Percentiles rank a stretch among this genome's conserved stretches.
phyloP scores from a whole-genome alignment of 1,284 basidiomycete species.

The Austroboletus novae-zelandiae region DNA sequence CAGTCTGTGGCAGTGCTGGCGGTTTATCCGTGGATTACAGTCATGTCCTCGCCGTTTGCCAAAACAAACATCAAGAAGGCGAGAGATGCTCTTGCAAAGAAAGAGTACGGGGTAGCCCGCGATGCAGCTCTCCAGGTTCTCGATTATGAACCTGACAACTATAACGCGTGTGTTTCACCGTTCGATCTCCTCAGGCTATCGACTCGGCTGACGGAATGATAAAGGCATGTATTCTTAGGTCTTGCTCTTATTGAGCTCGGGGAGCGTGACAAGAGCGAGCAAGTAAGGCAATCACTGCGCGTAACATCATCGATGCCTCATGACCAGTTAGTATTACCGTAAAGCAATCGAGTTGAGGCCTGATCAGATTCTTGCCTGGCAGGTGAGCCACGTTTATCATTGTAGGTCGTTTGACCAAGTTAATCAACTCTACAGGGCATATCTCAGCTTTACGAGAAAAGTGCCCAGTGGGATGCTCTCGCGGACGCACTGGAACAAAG shows the following conservation, averaged over 20 bases:
- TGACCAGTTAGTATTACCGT: constrained; percentile 60
- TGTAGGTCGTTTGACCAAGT: not conserved
- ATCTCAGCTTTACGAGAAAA: constrained; percentile 69
- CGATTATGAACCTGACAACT: constrained; percentile 74
- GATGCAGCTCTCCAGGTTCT: constrained; percentile 63
- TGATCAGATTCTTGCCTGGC: constrained; percentile 72
- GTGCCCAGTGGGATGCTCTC: constrained; percentile 61
- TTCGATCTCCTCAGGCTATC: not conserved
- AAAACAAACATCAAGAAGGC: constrained; percentile 82
- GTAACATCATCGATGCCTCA: constrained; percentile 16
- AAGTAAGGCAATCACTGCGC: constrained; percentile 50
- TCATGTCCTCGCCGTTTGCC: constrained; percentile 41
- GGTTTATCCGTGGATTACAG: no score
- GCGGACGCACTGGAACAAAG: constrained; percentile 51
- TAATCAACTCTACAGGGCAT: constrained; percentile 51
- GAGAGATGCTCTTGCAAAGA: constrained; percentile 71
- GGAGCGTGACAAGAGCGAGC: constrained; percentile 72
- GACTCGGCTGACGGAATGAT: not conserved
- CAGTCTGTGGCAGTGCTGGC: not conserved
- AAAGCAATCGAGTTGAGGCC: constrained; percentile 68
- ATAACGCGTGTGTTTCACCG: constrained; percentile 65
- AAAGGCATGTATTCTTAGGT: constrained; percentile 81
- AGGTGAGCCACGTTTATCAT: constrained; percentile 46
- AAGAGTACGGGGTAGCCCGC: constrained; percentile 72
- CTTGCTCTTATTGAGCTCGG: constrained; percentile 74